Evolutionary conservation across 192 early-diverging fungal species (phyloP).

Genomic region (Chytriomyces sp.): DNA sequence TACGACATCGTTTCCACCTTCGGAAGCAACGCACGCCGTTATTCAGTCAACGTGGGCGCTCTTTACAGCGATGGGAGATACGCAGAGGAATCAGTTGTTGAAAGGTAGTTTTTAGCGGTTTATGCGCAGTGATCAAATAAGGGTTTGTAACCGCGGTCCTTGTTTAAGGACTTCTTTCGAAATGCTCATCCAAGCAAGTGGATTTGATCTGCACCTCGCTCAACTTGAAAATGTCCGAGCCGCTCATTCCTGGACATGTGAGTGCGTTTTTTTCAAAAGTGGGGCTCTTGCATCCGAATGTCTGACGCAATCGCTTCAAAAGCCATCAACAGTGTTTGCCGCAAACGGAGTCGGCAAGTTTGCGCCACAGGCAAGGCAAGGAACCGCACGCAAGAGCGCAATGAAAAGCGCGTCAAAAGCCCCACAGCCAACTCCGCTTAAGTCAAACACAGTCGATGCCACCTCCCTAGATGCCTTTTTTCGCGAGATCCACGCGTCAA

Average conservation of each 20-base stretch:
- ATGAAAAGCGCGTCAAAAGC: not conserved
- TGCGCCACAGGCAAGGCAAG: slow-evolving; percentile 9
- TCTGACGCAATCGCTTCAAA: not conserved
- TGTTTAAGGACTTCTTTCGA: slow-evolving; percentile 40
- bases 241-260: slow-evolving; percentile 26
- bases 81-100: slow-evolving; percentile 52
- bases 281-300: not conserved
- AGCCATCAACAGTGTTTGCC: slow-evolving; percentile 30
- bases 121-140: not conserved
- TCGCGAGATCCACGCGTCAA: slow-evolving; percentile 3
- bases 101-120: slow-evolving; percentile 9
- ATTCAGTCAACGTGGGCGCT: slow-evolving; percentile 56
- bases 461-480: not conserved
- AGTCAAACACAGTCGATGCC: not conserved
- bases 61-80: slow-evolving; percentile 52
- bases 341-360: slow-evolving; percentile 35
- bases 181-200: slow-evolving; percentile 51
- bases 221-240: slow-evolving; percentile 49
- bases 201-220: slow-evolving; percentile 52
- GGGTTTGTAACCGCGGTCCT: not conserved
- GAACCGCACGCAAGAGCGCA: not conserved
- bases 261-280: not conserved
- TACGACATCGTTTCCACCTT: slow-evolving; percentile 11
- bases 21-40: slow-evolving; percentile 35
- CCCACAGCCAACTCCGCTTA: not conserved